A percentile compares a stretch with the other conserved stretches of the same genome.
Conservation (phyloP, 345 rosid species). For the Brassica incana region DNA sequence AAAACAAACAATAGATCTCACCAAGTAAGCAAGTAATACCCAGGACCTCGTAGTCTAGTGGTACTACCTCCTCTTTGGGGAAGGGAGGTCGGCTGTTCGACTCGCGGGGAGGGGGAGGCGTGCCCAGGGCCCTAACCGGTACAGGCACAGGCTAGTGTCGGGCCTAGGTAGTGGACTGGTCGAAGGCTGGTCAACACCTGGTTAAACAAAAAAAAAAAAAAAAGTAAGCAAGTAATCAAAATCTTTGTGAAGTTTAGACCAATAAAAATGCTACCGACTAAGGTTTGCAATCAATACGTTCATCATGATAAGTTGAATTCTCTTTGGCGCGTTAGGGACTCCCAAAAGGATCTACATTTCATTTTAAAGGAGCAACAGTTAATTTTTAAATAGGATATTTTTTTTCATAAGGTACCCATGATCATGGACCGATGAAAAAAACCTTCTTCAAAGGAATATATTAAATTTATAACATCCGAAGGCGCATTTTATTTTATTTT, state of each 20-base stretch:
- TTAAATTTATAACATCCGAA: neutral
- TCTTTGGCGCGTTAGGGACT: slow-evolving; percentile 33
- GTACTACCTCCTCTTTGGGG: too few species aligned
- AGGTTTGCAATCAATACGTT: slow-evolving; percentile 34
- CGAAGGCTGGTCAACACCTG: too few species aligned
- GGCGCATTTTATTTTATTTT: neutral
- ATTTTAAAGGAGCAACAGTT: slow-evolving; percentile 4
- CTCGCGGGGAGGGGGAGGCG: too few species aligned
- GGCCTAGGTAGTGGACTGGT: too few species aligned
- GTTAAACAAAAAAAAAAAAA: too few species aligned
- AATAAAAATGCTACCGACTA: slow-evolving; percentile 22
- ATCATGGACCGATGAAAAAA: slow-evolving; percentile 21
- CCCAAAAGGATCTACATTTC: slow-evolving; percentile 13
- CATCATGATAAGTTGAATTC: slow-evolving; percentile 38
- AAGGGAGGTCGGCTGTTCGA: too few species aligned
- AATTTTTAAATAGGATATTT: neutral
- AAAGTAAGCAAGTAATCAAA: too few species aligned
- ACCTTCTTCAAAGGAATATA: neutral
- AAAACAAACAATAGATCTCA: too few species aligned
- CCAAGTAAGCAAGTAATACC: too few species aligned
- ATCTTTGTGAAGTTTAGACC: neutral
- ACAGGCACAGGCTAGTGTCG: too few species aligned
- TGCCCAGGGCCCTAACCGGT: too few species aligned
- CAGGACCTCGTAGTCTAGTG: too few species aligned
- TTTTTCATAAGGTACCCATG: slow-evolving; percentile 1